Percentiles rank a stretch among this genome's conserved stretches.
Evolutionary conservation across 768 basidiomycete species (phyloP).

Genomic region (Steccherinum ochraceum): DNA sequence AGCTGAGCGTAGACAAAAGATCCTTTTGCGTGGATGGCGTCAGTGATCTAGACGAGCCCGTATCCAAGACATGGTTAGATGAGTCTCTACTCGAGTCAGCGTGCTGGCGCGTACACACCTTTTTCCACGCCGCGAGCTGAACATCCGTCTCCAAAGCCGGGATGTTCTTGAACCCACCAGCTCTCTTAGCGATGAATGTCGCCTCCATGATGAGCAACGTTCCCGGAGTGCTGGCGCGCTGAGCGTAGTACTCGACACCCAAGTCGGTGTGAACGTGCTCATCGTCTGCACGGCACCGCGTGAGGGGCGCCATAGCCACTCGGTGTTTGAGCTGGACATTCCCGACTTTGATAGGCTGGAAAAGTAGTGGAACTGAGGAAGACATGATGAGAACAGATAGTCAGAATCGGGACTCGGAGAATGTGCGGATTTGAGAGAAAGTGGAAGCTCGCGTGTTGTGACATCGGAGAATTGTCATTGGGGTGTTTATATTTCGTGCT

Average conservation of each 20-base stretch:
- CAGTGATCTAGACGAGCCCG: constrained; percentile 36
- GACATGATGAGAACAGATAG: background rate
- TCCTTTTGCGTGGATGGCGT: constrained; percentile 48
- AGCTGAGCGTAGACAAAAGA: constrained; percentile 51
- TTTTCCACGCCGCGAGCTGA: constrained; percentile 45
- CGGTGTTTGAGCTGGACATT: no score
- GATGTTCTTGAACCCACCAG: constrained; percentile 41
- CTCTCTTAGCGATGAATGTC: constrained; percentile 42
- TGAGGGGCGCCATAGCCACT: constrained; percentile 47
- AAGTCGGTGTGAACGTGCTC: constrained; percentile 31
- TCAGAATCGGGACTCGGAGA: no score
- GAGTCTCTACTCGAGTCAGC: background rate
- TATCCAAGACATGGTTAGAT: background rate
- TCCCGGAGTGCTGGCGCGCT: constrained; percentile 37
- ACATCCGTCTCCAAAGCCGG: no score
- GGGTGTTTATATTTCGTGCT: no score
- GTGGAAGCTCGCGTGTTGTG: no score
- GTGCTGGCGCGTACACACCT: constrained; percentile 21
- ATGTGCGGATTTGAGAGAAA: no score
- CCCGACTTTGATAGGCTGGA: no score
- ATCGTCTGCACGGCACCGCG: no score
- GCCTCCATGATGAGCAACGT: constrained; percentile 54
- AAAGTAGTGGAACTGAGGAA: constrained; percentile 20
- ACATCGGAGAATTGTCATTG: no score
- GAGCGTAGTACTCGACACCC: constrained; percentile 30